phyloP scores from a whole-genome alignment of 2,329 filamentous ascomycete genomes.

The Apiospora koreana region DNA sequence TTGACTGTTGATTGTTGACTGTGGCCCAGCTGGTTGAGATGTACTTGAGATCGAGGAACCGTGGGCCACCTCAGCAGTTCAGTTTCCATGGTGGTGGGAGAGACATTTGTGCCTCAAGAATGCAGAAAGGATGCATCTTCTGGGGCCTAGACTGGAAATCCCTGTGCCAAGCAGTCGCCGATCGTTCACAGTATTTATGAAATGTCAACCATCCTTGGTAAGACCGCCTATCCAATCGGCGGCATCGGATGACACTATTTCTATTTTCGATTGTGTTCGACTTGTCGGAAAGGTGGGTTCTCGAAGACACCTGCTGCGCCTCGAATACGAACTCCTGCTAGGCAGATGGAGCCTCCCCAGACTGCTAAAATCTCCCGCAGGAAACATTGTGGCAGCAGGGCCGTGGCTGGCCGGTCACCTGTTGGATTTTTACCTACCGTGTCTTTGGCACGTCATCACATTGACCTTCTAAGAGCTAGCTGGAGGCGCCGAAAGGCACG shows the following conservation, averaged over 20 bases:
- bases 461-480: not conserved
- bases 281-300: not conserved
- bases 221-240: not conserved
- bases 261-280: not conserved
- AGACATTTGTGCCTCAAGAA: not conserved
- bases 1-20: not conserved
- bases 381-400: not conserved
- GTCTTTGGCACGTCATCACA: not conserved
- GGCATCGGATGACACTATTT: slow-evolving; percentile 1
- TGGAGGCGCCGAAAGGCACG: not conserved
- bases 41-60: not conserved
- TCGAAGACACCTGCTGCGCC: slow-evolving; percentile 2
- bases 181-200: not conserved
- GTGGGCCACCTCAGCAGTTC: not conserved
- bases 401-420: not conserved
- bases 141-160: not conserved
- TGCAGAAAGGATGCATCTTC: not conserved
- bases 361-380: not conserved
- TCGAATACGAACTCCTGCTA: slow-evolving; percentile 1
- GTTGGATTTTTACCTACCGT: not conserved
- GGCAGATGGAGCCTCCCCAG: not conserved
- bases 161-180: not conserved
- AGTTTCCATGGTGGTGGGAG: not conserved
- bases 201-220: not conserved
- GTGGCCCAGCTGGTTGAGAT: not conserved